Base-by-base conservation (phyloP, 1,284 basidiomycete species). In the Ustilago sp. region DNA sequence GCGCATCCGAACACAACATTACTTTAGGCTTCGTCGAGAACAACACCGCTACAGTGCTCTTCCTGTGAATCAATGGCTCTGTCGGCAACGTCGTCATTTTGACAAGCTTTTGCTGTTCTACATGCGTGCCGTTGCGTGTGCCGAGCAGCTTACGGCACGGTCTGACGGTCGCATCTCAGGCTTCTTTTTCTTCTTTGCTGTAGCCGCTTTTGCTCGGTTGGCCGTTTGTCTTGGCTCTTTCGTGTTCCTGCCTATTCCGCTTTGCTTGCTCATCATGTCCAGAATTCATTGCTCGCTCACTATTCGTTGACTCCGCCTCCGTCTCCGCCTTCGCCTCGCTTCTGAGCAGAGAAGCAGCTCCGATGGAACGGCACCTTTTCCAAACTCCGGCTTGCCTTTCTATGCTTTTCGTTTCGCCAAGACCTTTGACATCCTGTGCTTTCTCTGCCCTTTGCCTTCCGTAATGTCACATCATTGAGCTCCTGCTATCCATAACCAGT, bases 401-500 rank as follows among this genome's bases (percentile, higher is more conserved):
- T 19, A 4, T 58, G 34, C 15, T 12, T 36, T 17, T 36, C 34
- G n/a, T 34, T 31, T 34, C 53, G 64, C 59, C 58, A 61, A 67
- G 64, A 39, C 38, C 15, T 28, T 51, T 55, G 38, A 47, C 35
- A 50, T 32, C 36, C 35, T 48, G 47, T 51, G 23, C 47, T 39
- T 19, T 59, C 36, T 48, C n/a, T 53, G 32, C 32, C 38, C 53
- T 32, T 53, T 5, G 35, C 51, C 51, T 53, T 32, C n/a, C 17
- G n/a, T 53, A 36, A 53, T 34, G 51, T 36, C 51, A 53, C 52
- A 23, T 8, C 38, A 7, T 55, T 41, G 8, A n/a, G 34, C 36
- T 17, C 51, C 12, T 9, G 3, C 34, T 12, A 4, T 19, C 12
- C 9, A 8, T 53, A 15, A 13, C 34, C 32, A n/a, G 45, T 36